A percentile compares a stretch with the other conserved stretches of the same genome.
phyloP scores from a whole-genome alignment of 495 filamentous ascomycete genomes.

The Aspergillus bertholletiae region DNA sequence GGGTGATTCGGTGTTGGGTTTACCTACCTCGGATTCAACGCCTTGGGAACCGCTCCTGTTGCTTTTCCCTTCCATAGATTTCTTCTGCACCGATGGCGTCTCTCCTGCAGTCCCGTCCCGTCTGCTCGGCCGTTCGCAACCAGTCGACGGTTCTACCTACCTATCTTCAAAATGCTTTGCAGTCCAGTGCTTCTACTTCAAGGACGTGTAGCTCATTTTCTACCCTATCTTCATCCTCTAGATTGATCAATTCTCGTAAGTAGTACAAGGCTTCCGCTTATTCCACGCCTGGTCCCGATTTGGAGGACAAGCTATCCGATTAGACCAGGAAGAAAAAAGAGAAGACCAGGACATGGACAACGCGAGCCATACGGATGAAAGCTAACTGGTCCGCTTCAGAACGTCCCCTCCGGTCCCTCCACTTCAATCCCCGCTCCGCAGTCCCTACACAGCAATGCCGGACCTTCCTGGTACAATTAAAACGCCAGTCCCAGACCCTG shows the following conservation, averaged over 20 bases:
- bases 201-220: constrained; percentile 34
- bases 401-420: constrained; percentile 17
- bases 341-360: constrained; percentile 3
- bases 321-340: neutral
- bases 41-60: neutral
- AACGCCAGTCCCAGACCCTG: constrained; percentile 36
- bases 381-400: constrained; percentile 18
- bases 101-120: constrained; percentile 30
- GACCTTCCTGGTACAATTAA: constrained; percentile 41
- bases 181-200: constrained; percentile 29
- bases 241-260: constrained; percentile 30
- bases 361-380: neutral
- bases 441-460: constrained; percentile 30
- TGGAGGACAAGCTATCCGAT: constrained; percentile 1
- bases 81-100: constrained; percentile 29
- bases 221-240: constrained; percentile 28
- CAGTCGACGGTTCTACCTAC: constrained; percentile 28
- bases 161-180: constrained; percentile 20
- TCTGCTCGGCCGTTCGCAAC: constrained; percentile 34
- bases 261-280: constrained; percentile 12
- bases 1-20: neutral
- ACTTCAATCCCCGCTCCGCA: constrained; percentile 9
- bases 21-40: neutral
- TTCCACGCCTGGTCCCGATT: constrained; percentile 7
- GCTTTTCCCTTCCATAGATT: constrained; percentile 1